Percentiles rank a stretch among this genome's conserved stretches.
These are phyloP conservation scores for Pisolithus thermaeus DNA, from an alignment of 1,284 basidiomycete genomes.

Conservation along the genomic window DNA sequence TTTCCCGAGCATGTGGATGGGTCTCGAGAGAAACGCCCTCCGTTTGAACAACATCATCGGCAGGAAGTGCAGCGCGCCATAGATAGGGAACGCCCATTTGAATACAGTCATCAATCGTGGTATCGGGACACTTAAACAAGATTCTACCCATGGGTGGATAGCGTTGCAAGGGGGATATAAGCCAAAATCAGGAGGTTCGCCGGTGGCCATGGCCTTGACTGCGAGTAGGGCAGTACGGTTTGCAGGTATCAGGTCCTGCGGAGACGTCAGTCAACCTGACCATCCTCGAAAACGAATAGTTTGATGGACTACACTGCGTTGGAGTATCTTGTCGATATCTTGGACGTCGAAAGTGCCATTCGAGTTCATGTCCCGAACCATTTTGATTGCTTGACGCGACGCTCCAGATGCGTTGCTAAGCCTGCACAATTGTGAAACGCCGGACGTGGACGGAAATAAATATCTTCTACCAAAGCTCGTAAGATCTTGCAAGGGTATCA, in stretches of 20 bases:
- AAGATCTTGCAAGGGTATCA: conserved; percentile 78
- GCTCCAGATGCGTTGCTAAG: conserved; percentile 64
- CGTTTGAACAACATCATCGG: conserved; percentile 79
- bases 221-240: conserved; percentile 36
- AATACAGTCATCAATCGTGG: conserved; percentile 80
- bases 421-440: conserved; percentile 27
- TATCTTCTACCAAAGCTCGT: conserved; percentile 60
- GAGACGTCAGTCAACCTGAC: conserved; percentile 5
- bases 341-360: conserved; percentile 50
- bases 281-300: conserved; percentile 6
- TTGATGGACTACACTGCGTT: conserved; percentile 37
- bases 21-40: conserved; percentile 54
- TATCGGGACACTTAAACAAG: conserved; percentile 62
- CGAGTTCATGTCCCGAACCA: conserved; percentile 60
- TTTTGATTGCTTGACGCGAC: conserved; percentile 50
- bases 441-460: not conserved
- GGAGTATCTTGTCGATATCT: conserved; percentile 51
- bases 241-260: conserved; percentile 35
- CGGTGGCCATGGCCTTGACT: conserved; percentile 30
- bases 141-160: conserved; percentile 79
- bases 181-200: conserved; percentile 38
- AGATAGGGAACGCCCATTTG: conserved; percentile 81
- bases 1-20: conserved; percentile 55
- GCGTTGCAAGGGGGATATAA: conserved; percentile 60
- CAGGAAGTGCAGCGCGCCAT: conserved; percentile 87